Evolutionary conservation across 805 yeast genomes (phyloP).

Genomic region (Wickerhamiella azymoides): DNA sequence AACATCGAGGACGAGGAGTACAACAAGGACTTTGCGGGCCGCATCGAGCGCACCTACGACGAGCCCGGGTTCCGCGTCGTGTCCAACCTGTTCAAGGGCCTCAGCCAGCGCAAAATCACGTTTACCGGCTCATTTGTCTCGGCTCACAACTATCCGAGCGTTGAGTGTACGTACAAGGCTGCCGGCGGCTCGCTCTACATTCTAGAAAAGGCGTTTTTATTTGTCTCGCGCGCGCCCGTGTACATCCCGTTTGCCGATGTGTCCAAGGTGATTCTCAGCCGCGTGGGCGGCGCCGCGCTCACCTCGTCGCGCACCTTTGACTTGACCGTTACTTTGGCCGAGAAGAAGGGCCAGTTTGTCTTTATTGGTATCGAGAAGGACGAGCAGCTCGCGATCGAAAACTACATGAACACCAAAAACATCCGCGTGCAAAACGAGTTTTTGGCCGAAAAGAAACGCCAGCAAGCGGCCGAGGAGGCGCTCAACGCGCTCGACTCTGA

Average conservation of each 20-base stretch:
- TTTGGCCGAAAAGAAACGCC: slow-evolving; percentile 67
- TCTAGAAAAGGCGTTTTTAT: slow-evolving; percentile 80
- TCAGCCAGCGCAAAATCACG: slow-evolving; percentile 73
- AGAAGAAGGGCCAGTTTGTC: slow-evolving; percentile 54
- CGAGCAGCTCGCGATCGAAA: slow-evolving; percentile 71
- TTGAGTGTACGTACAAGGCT: slow-evolving; percentile 85
- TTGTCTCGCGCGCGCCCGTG: slow-evolving; percentile 87
- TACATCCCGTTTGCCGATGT: slow-evolving; percentile 81
- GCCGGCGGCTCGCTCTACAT: slow-evolving; percentile 89
- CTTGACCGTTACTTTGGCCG: slow-evolving; percentile 59
- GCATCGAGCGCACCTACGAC: slow-evolving; percentile 60
- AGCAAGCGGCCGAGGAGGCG: slow-evolving; percentile 50
- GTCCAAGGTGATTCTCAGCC: slow-evolving; percentile 61
- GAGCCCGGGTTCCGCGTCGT: slow-evolving; percentile 76
- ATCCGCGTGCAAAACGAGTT: slow-evolving; percentile 78
- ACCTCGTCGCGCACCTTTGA: slow-evolving; percentile 78
- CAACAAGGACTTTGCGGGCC: slow-evolving; percentile 57
- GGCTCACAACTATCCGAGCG: slow-evolving; percentile 67
- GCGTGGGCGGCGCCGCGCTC: slow-evolving; percentile 67
- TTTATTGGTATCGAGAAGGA: slow-evolving; percentile 84
- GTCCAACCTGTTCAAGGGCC: slow-evolving; percentile 77
- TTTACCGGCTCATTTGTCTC: slow-evolving; percentile 75
- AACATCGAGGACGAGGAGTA: slow-evolving; percentile 75
- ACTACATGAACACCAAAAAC: slow-evolving; percentile 62
- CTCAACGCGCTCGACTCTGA: slow-evolving; percentile 39